Evolutionary conservation across 2,329 filamentous ascomycete species (phyloP).

Genomic region (Pyrenophora graminea): DNA sequence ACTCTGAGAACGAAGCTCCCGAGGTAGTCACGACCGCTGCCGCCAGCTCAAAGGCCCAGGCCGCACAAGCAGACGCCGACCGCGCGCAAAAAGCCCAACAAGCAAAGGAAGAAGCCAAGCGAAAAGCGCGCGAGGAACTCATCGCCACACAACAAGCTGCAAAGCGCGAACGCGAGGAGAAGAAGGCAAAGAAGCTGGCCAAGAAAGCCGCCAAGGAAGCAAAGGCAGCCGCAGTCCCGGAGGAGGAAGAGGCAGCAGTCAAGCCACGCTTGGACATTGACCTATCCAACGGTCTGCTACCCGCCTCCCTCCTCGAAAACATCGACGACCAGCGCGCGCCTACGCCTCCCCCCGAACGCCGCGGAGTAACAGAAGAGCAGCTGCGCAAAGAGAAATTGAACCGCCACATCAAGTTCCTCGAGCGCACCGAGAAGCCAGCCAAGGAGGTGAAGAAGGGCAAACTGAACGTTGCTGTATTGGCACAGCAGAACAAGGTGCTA

Average conservation of each 20-base stretch:
- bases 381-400: slow-evolving; percentile 52
- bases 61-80: slow-evolving; percentile 34
- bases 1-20: slow-evolving; percentile 47
- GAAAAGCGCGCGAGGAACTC: slow-evolving; percentile 37
- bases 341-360: slow-evolving; percentile 46
- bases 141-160: slow-evolving; percentile 40
- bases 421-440: slow-evolving; percentile 52
- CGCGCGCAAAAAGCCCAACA: slow-evolving; percentile 37
- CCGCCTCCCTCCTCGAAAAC: slow-evolving; percentile 56
- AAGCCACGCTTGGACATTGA: slow-evolving; percentile 20
- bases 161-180: slow-evolving; percentile 37
- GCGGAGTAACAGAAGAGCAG: slow-evolving; percentile 30
- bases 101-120: slow-evolving; percentile 32
- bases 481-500: slow-evolving; percentile 47
- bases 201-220: slow-evolving; percentile 20
- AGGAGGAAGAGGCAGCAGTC: slow-evolving; percentile 1
- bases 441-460: slow-evolving; percentile 57
- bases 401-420: slow-evolving; percentile 55
- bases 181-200: slow-evolving; percentile 38
- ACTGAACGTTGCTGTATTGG: slow-evolving; percentile 56
- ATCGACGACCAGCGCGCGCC: slow-evolving; percentile 51
- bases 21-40: slow-evolving; percentile 42
- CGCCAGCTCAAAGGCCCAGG: slow-evolving; percentile 35
- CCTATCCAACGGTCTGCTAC: slow-evolving; percentile 56
- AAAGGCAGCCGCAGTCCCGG: slow-evolving; percentile 6